Base-by-base conservation (phyloP, 106 monocot species). In the Iris macrosiphon region DNA sequence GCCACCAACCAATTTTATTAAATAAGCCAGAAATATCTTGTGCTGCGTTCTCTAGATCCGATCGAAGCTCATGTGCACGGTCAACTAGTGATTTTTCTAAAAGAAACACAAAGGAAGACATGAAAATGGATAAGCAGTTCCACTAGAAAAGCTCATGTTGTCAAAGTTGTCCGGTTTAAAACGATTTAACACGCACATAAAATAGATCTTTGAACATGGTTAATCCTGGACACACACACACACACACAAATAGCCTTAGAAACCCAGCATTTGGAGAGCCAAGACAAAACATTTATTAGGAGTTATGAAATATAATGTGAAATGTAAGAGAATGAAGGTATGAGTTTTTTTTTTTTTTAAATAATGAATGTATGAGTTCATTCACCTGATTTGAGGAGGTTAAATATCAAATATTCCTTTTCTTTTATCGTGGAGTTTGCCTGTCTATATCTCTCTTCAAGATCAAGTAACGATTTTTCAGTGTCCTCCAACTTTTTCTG, bases 361-460 rank as follows among this genome's bases (percentile, higher is more conserved):
- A n/a, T n/a, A n/a, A n/a, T n/a, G 16, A n/a, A 17, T 0, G 1
- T 32, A 53, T 4, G 19, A 40, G 3, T 17, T 35, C 12, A 13
- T 54, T 52, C 52, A 90, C 95, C 95, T 83, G 95, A 96, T 61
- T 70, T 86, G 22, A 89, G 82, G 40, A 96, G 82, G 77, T 96
- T 89, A 38, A 51, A 75, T 63, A 96, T 86, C 59, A 89, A 64
- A 71, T 74, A 83, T 57, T 96, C 95, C 42, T 96, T 96, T 60
- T 96, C 95, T 69, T 72, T 82, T 61, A 96, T 96, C 34, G 82
- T 82, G 40, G 22, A 19, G 35, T 83, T 82, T 40, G 95, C 95
- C 42, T 96, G 89, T 45, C 58, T 82, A 49, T 80, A 83, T 76
- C 75, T 89, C 69, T 96, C 95, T 71, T 96, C 95, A 23, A 96